Conservation (phyloP, 2,329 filamentous ascomycete genomes). For the Aureobasidium uvarum region DNA sequence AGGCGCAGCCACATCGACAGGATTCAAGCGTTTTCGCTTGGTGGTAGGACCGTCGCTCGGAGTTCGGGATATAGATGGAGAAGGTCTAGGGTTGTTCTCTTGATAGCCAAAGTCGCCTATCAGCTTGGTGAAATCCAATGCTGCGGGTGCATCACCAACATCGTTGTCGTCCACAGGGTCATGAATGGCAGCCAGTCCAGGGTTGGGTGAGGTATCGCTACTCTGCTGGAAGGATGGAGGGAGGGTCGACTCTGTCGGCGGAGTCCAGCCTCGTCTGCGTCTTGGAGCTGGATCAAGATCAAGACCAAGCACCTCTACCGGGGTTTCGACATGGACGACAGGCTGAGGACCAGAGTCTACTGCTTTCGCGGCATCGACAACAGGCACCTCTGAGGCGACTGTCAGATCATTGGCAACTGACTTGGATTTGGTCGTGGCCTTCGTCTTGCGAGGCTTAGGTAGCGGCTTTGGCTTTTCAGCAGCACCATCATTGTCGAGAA, state of each 20-base stretch:
- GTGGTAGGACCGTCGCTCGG: constrained; percentile 7
- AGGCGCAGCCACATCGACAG: constrained; percentile 6
- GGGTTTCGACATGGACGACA: neutral
- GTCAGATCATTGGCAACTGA: neutral
- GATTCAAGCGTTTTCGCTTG: constrained; percentile 21
- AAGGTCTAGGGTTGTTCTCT: neutral
- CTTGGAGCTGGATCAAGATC: constrained; percentile 9
- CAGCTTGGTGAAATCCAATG: constrained; percentile 10
- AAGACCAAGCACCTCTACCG: constrained; percentile 4
- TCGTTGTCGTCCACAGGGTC: neutral
- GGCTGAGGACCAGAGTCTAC: neutral
- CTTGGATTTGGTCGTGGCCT: neutral
- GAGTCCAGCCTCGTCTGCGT: constrained; percentile 21
- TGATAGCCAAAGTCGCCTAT: constrained; percentile 25
- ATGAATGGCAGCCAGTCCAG: neutral
- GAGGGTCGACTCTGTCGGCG: neutral
- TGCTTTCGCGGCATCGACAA: neutral
- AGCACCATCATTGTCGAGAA: neutral
- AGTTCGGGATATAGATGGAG: neutral
- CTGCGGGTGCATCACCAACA: neutral
- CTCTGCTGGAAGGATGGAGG: constrained; percentile 26
- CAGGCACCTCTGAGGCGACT: neutral
- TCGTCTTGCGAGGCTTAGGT: neutral
- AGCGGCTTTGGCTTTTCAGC: neutral
- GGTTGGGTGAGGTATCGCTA: neutral